Conservation (phyloP, 768 basidiomycete species). For the Candolleomyces aberdarensis region DNA sequence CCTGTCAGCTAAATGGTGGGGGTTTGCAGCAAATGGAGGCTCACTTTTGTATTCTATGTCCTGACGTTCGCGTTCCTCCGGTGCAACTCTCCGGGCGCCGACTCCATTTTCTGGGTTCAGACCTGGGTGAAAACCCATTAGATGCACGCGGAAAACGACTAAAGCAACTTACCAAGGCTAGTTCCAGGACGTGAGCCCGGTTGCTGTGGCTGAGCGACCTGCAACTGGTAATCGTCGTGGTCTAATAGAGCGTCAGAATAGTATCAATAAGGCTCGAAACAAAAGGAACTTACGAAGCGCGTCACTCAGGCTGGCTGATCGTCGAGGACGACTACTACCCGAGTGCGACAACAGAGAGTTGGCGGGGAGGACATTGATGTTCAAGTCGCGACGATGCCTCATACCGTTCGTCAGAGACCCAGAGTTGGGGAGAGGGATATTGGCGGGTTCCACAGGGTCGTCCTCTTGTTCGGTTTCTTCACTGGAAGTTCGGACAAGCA, state of each 20-base stretch:
- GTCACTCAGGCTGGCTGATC: slow-evolving; percentile 79
- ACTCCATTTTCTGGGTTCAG: slow-evolving; percentile 24
- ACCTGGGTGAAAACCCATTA: slow-evolving; percentile 18
- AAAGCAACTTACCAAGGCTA: slow-evolving; percentile 25
- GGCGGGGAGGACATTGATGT: slow-evolving; percentile 19
- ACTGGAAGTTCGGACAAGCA: slow-evolving; percentile 14
- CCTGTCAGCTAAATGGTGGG: neutral
- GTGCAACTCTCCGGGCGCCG: slow-evolving; percentile 34
- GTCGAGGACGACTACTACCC: slow-evolving; percentile 53
- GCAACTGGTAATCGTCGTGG: slow-evolving; percentile 37
- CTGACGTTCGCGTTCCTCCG: slow-evolving; percentile 37
- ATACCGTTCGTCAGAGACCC: slow-evolving; percentile 14
- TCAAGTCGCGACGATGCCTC: slow-evolving; percentile 15
- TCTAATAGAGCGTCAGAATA: slow-evolving; percentile 16
- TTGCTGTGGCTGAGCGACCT: slow-evolving; percentile 34
- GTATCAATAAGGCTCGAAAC: neutral
- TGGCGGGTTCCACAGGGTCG: slow-evolving; percentile 25
- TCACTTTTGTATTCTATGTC: slow-evolving; percentile 42
- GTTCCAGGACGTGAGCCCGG: slow-evolving; percentile 33
- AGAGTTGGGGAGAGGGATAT: slow-evolving; percentile 21
- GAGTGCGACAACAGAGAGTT: slow-evolving; percentile 37
- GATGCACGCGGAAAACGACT: neutral
- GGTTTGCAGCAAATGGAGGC: slow-evolving; percentile 11
- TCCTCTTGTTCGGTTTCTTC: slow-evolving; percentile 33
- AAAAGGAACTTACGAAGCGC: slow-evolving; percentile 37